Percentiles rank a stretch among this genome's conserved stretches.
Conservation (phyloP, 164 flowering plant genomes). For the Chloranthus sessilifolius region DNA sequence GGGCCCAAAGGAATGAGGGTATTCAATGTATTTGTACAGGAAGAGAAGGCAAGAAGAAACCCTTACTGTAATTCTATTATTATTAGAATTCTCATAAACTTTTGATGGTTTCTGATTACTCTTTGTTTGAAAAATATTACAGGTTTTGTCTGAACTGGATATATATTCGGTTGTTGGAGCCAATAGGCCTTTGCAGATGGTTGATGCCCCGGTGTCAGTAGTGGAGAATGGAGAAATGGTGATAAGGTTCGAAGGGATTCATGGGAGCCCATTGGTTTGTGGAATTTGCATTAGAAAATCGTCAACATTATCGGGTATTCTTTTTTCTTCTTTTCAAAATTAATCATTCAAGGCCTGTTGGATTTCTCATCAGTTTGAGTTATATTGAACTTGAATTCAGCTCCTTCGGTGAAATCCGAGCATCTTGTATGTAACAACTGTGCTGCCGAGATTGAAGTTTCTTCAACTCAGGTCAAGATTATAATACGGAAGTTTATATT, state of each 20-base stretch:
- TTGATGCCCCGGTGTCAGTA: slow-evolving; percentile 44
- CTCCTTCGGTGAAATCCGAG: slow-evolving; percentile 25
- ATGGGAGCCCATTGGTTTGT: slow-evolving; percentile 66
- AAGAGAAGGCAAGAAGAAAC: slow-evolving; percentile 64
- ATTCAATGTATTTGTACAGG: slow-evolving; percentile 70
- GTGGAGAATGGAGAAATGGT: slow-evolving; percentile 40
- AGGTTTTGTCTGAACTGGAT: slow-evolving; percentile 65
- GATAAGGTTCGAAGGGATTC: slow-evolving; percentile 56
- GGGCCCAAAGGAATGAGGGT: slow-evolving; percentile 89
- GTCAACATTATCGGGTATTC: slow-evolving; percentile 36
- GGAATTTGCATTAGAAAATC: slow-evolving; percentile 71
- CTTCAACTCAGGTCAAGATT: slow-evolving; percentile 46
- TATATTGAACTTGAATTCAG: slow-evolving; percentile 23
- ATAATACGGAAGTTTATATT: too few species aligned
- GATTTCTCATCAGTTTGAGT: not conserved
- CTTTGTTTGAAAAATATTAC: slow-evolving; percentile 5
- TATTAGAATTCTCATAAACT: not conserved
- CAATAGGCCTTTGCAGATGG: slow-evolving; percentile 69
- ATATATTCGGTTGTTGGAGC: slow-evolving; percentile 69
- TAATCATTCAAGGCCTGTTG: too few species aligned
- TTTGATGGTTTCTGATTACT: too few species aligned
- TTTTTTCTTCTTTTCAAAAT: not conserved
- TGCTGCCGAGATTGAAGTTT: slow-evolving; percentile 47
- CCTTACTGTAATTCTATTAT: not conserved
- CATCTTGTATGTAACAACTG: slow-evolving; percentile 48